Percentiles rank a stretch among this genome's conserved stretches.
These are phyloP conservation scores for Silene coronaria DNA, from an alignment of 179 eudicot genomes.

Conservation along the genomic window DNA sequence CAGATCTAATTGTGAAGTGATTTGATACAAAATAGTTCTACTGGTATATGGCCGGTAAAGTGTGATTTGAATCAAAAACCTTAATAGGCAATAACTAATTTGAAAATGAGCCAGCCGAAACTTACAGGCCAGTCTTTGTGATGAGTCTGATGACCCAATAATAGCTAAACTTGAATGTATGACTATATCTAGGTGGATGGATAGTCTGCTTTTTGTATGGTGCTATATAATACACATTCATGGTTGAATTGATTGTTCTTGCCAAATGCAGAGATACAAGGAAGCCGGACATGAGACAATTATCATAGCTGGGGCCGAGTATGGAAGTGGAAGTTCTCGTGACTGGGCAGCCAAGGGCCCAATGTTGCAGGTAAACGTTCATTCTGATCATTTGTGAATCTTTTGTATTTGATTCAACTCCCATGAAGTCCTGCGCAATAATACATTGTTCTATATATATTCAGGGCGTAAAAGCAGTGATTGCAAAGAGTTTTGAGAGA, in stretches of 20 bases:
- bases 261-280: constrained; percentile 63
- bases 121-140: neutral
- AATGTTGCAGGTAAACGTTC: constrained; percentile 61
- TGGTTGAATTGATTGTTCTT: neutral
- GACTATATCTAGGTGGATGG: neutral
- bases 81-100: neutral
- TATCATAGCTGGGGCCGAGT: constrained; percentile 91
- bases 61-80: neutral
- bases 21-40: neutral
- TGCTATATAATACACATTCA: neutral
- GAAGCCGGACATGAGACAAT: constrained; percentile 42
- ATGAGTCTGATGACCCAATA: neutral
- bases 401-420: neutral
- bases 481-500: constrained; percentile 94
- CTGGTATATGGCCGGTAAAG: neutral
- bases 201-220: neutral
- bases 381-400: neutral
- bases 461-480: constrained; percentile 98
- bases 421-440: neutral
- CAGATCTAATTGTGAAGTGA: neutral
- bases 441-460: neutral
- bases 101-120: neutral
- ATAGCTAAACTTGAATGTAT: neutral
- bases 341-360: constrained; percentile 99
- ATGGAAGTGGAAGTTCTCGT: constrained; percentile 98